phyloP scores from a whole-genome alignment of 306 rosid species.

The Gillenia trifoliata region DNA sequence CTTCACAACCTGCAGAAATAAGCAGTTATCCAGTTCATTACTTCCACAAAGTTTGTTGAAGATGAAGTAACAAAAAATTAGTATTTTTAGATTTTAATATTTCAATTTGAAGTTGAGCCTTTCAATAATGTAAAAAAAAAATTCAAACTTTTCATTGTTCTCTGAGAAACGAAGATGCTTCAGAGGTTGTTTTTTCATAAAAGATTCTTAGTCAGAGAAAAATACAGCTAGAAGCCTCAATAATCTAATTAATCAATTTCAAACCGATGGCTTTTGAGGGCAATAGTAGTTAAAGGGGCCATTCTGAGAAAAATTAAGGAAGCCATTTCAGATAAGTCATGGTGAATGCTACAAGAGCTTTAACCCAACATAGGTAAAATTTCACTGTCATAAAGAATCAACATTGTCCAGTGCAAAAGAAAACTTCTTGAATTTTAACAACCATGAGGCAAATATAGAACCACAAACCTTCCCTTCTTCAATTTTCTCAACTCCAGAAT shows the following conservation, averaged over 20 bases:
- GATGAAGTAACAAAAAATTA: constrained; percentile 11
- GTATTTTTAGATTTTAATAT: background rate
- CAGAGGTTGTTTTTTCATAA: background rate
- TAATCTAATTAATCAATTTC: background rate
- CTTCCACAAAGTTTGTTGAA: constrained; percentile 5
- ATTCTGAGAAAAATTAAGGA: background rate
- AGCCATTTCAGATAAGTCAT: background rate
- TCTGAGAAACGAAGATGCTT: no score
- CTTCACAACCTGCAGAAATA: constrained; percentile 58
- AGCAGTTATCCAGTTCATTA: background rate
- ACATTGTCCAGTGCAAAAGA: background rate
- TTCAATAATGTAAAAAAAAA: background rate
- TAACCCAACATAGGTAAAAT: background rate
- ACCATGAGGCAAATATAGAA: constrained; percentile 6
- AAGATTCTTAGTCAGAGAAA: background rate
- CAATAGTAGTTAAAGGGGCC: background rate
- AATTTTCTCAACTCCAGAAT: constrained; percentile 68
- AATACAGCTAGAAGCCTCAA: background rate
- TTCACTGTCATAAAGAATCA: background rate
- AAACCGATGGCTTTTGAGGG: background rate
- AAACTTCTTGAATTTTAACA: constrained; percentile 9
- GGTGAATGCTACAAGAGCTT: background rate
- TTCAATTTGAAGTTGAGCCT: no score
- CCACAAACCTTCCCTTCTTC: constrained; percentile 93
- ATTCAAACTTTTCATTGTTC: background rate